Evolutionary conservation across 176 grass and related monocot species (phyloP), one percentile per base, ranked within the genome.

Genomic region (Oryza longistaminata): DNA sequence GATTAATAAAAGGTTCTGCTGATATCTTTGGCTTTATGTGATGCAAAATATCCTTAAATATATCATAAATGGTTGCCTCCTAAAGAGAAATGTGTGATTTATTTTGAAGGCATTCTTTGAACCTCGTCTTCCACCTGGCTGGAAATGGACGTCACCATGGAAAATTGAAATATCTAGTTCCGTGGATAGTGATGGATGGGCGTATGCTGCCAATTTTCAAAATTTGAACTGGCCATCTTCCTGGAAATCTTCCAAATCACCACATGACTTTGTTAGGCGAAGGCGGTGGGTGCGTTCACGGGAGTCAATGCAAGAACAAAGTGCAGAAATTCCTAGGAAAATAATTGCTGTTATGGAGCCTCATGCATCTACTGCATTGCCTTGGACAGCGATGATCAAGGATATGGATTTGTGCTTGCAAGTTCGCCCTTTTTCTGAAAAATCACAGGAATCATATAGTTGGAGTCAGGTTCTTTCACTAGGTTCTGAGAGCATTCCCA

Each of bases 101-200:
- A 65, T 76, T 83, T 33, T 92, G 83, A 90, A 98, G 96, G 91
- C 84, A 46, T 98, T 98, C 79, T 95, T 94, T 78, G 93, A 98
- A 72, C 93, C 96, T 82, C 35, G 70, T 80, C 91, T 98, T 75
- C 96, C 88, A 82, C 81, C 89, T 87, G 91, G 93, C 68, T 98
- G 96, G 96, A 93, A 71, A 85, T 95, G 96, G 93, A 83, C 83
- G 9, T 98, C 96, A 65, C 87, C 87, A 22, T 98, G 96, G 96
- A 93, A 95, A 95, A 98, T 98, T 66, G 93, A 98, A 60, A 95
- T 89, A 82, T 89, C 88, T 48, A 86, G 78, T 84, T 98, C 74
- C 40, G 85, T 89, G n/a, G 96, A 98, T 74, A 70, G 70, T 91
- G 96, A 98, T 81, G 96, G 96, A 83, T 98, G 93, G 93, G 83